Evolutionary conservation across 2,329 filamentous ascomycete species (phyloP).

Genomic region (Achaetomium macrosporum): DNA sequence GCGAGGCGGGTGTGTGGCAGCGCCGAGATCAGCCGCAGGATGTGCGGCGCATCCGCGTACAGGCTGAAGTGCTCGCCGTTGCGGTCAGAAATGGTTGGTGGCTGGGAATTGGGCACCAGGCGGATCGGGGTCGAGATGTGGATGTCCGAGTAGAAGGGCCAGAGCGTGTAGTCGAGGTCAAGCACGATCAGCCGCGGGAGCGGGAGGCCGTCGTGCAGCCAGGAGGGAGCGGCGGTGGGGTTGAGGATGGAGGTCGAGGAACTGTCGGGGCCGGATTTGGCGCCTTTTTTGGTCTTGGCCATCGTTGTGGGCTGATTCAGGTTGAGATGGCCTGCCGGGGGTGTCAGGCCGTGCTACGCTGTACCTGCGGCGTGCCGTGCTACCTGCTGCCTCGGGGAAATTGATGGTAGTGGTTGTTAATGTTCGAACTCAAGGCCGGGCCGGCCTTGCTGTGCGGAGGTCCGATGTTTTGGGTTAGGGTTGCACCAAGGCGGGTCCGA

Average conservation of each 20-base stretch:
- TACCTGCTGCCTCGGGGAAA: too few relatives aligned
- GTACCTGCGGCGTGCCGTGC: too few relatives aligned
- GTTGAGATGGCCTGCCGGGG: not conserved
- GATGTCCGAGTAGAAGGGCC: conserved; percentile 97
- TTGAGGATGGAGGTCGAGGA: conserved; percentile 25
- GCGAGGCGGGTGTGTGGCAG: conserved; percentile 53
- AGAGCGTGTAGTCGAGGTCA: conserved; percentile 97
- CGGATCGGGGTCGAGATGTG: conserved; percentile 73
- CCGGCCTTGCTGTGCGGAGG: too few relatives aligned
- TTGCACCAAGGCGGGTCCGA: too few relatives aligned
- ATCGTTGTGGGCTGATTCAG: not conserved
- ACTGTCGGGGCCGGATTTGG: conserved; percentile 13
- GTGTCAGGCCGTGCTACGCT: too few relatives aligned
- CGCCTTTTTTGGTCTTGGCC: conserved; percentile 16
- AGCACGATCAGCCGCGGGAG: conserved; percentile 83
- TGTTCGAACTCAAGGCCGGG: too few relatives aligned
- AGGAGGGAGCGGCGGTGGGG: conserved; percentile 31
- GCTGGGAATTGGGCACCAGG: conserved; percentile 34
- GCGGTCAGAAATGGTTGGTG: conserved; percentile 43
- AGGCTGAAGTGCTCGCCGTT: conserved; percentile 64
- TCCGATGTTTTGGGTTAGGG: too few relatives aligned
- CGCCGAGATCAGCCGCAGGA: conserved; percentile 48
- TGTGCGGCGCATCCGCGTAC: conserved; percentile 62
- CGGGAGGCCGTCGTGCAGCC: conserved; percentile 54
- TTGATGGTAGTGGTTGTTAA: too few relatives aligned